Evolutionary conservation across 129 eudicot species (phyloP), one percentile per base, ranked within the genome.

Genomic region (Centrapalus pauciflorus): DNA sequence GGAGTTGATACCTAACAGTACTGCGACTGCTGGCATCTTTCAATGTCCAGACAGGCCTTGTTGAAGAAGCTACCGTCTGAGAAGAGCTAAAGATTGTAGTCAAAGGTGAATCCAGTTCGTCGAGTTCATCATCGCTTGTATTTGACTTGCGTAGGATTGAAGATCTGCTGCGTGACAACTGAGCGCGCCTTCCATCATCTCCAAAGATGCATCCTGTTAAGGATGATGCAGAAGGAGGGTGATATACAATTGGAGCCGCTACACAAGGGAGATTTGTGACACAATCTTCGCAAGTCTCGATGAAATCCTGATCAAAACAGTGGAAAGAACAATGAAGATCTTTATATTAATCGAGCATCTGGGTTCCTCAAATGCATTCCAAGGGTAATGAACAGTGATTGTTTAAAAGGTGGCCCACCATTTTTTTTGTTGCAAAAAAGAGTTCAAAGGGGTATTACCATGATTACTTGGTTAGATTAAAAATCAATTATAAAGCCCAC

Each of bases 61-160:
- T 24, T 25, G 77, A 66, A 40, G 75, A 43, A 55, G 67, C 19
- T 46, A 72, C 59, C 13, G 73, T 23, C 23, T 2, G 43, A 54
- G 56, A 64, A 46, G 66, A 61, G 51, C 76, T 77, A 3, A 84
- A 24, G 60, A 84, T 72, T 12, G 82, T 72, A 28, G 70, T 75
- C 62, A 89, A 73, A 30, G 96, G 91, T 41, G 91, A 83, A 74
- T 85, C 83, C 77, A 92, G n/a, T 70, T 85, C 87, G 8, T 88
- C 95, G 7, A 92, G 81, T 52, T 92, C 98, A 56, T 92, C 95
- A 33, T 92, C 96, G 5, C 96, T 92, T n/a, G 87, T 85, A 62
- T 85, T 81, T 33, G 96, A 92, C 73, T 85, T 92, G 17, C 64
- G 71, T 46, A 88, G 84, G 58, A 83, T 63, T 32, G 72, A 72